A percentile compares a stretch with the other conserved stretches of the same genome.
Evolutionary conservation across 2,329 filamentous ascomycete genomes (phyloP).

Genomic region (Karstenula rhodostoma): DNA sequence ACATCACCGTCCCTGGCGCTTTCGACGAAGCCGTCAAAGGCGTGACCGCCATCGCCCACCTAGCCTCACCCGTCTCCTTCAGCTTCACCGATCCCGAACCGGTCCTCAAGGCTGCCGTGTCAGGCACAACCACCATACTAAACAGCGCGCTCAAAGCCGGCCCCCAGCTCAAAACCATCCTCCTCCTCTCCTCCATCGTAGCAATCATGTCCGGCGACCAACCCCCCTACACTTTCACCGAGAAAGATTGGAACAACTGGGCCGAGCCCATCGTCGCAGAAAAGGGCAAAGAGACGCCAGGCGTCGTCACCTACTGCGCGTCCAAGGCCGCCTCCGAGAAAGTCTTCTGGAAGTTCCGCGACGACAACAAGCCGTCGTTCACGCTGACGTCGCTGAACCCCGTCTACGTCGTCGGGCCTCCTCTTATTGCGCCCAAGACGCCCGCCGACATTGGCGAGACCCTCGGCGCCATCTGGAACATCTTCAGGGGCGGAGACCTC

Average conservation of each 20-base stretch:
- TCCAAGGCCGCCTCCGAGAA: slow-evolving; percentile 39
- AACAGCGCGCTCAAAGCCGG: slow-evolving; percentile 31
- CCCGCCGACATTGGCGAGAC: slow-evolving; percentile 46
- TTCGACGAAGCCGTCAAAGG: slow-evolving; percentile 39
- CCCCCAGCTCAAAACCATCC: slow-evolving; percentile 36
- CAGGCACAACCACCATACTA: slow-evolving; percentile 32
- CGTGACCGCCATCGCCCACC: slow-evolving; percentile 32
- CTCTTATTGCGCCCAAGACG: slow-evolving; percentile 43
- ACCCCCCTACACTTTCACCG: slow-evolving; percentile 29
- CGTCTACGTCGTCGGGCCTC: slow-evolving; percentile 53
- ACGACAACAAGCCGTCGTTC: slow-evolving; percentile 50
- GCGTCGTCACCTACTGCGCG: slow-evolving; percentile 36
- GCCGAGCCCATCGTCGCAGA: slow-evolving; percentile 33
- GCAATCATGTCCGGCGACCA: slow-evolving; percentile 15
- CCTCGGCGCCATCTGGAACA: slow-evolving; percentile 40
- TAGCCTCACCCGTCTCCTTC: slow-evolving; percentile 32
- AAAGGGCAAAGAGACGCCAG: slow-evolving; percentile 34
- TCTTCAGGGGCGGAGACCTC: slow-evolving; percentile 46
- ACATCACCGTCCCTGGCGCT: slow-evolving; percentile 37
- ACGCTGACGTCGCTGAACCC: slow-evolving; percentile 53
- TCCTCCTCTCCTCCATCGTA: slow-evolving; percentile 35
- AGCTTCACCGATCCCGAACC: slow-evolving; percentile 30
- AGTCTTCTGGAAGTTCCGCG: slow-evolving; percentile 44
- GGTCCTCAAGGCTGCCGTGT: slow-evolving; percentile 29
- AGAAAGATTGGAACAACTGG: slow-evolving; percentile 35